A percentile compares a stretch with the other conserved stretches of the same genome.
Evolutionary conservation across 2,329 filamentous ascomycete genomes (phyloP).

Genomic region (Fusarium nygamai): DNA sequence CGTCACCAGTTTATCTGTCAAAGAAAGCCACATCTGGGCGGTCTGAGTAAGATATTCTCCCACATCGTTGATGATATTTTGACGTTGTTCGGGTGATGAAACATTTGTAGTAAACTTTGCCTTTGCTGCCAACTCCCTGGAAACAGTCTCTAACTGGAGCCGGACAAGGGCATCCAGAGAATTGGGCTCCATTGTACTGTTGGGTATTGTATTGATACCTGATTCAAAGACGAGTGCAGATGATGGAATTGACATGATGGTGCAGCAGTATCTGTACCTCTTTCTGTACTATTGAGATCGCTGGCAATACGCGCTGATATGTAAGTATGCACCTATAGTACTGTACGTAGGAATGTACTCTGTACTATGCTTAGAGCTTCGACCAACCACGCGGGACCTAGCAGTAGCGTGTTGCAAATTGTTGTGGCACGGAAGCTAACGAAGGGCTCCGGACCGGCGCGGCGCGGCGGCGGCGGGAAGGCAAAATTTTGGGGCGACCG

Average conservation of each 20-base stretch:
- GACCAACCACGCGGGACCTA: slow-evolving; percentile 43
- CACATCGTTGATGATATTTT: slow-evolving; percentile 47
- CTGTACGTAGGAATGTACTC: slow-evolving; percentile 26
- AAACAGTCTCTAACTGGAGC: slow-evolving; percentile 41
- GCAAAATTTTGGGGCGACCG: slow-evolving; percentile 33
- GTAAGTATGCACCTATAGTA: slow-evolving; percentile 10
- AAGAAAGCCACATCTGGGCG: slow-evolving; percentile 47
- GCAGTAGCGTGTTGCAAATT: slow-evolving; percentile 33
- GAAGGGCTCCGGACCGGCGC: slow-evolving; percentile 36
- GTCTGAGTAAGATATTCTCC: slow-evolving; percentile 50
- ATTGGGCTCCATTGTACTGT: slow-evolving; percentile 24
- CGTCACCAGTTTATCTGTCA: slow-evolving; percentile 48
- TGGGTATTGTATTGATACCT: slow-evolving; percentile 37
- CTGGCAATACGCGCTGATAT: slow-evolving; percentile 22
- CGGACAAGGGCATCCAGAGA: slow-evolving; percentile 44
- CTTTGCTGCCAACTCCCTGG: slow-evolving; percentile 37
- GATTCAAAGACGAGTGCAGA: slow-evolving; percentile 45
- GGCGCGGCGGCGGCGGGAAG: slow-evolving; percentile 39
- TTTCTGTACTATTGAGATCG: slow-evolving; percentile 25
- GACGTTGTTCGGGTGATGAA: slow-evolving; percentile 27
- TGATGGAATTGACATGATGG: slow-evolving; percentile 43
- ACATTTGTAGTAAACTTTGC: slow-evolving; percentile 11
- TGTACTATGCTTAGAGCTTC: slow-evolving; percentile 25
- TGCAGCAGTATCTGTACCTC: slow-evolving; percentile 15
- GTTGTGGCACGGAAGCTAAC: slow-evolving; percentile 42